Percentiles rank a stretch among this genome's conserved stretches.
These are phyloP conservation scores for Akebia trifoliata DNA, from an alignment of 164 flowering plant species.

Conservation along the genomic window DNA sequence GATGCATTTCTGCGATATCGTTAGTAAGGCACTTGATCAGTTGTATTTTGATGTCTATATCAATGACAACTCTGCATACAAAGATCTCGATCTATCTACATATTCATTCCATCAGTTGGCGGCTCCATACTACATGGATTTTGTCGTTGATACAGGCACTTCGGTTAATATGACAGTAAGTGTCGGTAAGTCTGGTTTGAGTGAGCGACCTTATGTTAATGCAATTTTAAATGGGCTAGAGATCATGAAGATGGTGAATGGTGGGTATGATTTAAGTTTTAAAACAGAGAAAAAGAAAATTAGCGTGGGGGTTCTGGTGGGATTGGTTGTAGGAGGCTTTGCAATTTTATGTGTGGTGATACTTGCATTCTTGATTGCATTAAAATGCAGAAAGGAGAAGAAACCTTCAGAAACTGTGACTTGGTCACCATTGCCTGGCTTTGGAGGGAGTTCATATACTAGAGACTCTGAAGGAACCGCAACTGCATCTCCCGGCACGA, in stretches of 20 bases:
- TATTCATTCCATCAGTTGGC: slow-evolving; percentile 40
- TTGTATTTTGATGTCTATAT: slow-evolving; percentile 70
- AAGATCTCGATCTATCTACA: slow-evolving; percentile 57
- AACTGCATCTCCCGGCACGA: slow-evolving; percentile 35
- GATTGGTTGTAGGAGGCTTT: slow-evolving; percentile 40
- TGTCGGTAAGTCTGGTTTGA: slow-evolving; percentile 46
- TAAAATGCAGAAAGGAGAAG: no score
- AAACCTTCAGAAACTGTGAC: no score
- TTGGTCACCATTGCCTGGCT: slow-evolving; percentile 35
- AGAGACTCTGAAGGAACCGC: slow-evolving; percentile 40
- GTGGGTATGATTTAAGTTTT: no score
- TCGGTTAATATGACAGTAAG: slow-evolving; percentile 23
- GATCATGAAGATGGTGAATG: no score
- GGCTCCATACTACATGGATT: slow-evolving; percentile 59
- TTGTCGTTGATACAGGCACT: slow-evolving; percentile 39
- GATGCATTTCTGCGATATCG: no score
- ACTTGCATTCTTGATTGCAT: no score
- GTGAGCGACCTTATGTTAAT: slow-evolving; percentile 17
- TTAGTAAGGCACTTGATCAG: slow-evolving; percentile 40
- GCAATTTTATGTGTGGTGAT: slow-evolving; percentile 26
- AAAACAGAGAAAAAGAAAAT: slow-evolving; percentile 55
- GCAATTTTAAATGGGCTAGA: slow-evolving; percentile 84
- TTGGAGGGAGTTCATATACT: slow-evolving; percentile 43
- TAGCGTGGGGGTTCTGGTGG: slow-evolving; percentile 34
- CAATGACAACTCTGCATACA: slow-evolving; percentile 39